Conservation (phyloP, 208 protist species). For the Lotmaria passim region DNA sequence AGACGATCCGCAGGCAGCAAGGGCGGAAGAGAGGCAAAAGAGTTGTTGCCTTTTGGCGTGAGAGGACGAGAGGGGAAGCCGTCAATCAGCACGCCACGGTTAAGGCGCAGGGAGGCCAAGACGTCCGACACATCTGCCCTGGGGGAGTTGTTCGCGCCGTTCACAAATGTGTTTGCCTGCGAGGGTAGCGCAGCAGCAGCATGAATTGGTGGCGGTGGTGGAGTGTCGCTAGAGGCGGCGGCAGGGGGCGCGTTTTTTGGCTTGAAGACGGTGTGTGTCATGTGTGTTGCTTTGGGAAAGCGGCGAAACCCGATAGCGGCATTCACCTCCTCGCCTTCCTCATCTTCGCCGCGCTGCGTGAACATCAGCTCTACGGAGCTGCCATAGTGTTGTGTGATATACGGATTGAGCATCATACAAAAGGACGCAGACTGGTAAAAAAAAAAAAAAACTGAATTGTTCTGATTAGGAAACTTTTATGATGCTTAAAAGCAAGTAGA, state of each 20-base stretch:
- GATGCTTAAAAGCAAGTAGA: no score
- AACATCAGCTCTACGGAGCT: constrained; percentile 36
- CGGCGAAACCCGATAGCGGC: constrained; percentile 52
- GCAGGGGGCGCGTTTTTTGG: constrained; percentile 25
- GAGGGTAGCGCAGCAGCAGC: background rate
- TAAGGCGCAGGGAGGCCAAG: background rate
- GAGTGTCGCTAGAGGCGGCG: background rate
- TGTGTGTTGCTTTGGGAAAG: constrained; percentile 63
- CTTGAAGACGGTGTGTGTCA: constrained; percentile 70
- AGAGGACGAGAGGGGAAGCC: constrained; percentile 43
- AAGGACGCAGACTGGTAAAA: no score
- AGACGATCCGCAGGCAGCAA: constrained; percentile 30
- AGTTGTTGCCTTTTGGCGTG: constrained; percentile 20
- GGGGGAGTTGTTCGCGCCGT: background rate
- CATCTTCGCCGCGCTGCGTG: background rate
- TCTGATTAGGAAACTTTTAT: background rate
- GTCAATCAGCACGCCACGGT: constrained; percentile 24
- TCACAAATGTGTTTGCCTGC: no score
- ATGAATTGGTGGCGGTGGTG: background rate
- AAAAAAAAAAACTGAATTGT: constrained; percentile 6
- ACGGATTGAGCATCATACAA: constrained; percentile 77
- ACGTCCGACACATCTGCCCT: constrained; percentile 8
- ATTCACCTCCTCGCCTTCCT: constrained; percentile 39
- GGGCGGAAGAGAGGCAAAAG: constrained; percentile 26
- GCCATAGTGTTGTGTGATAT: constrained; percentile 76